Conservation (phyloP, 441 rosid genomes). For the Gossypium gossypioides region DNA sequence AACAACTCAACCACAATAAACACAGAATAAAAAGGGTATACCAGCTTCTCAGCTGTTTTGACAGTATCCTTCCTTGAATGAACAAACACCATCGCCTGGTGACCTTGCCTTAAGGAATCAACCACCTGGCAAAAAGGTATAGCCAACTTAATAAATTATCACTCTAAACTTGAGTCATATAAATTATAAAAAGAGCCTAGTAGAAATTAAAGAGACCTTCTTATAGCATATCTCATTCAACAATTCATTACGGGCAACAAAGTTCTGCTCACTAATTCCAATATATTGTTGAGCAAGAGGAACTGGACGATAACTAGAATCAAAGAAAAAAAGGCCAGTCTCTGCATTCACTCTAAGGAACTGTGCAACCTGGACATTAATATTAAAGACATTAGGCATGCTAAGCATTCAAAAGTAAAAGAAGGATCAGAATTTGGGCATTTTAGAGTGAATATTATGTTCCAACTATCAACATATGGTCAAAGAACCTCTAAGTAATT, state of each 20-base stretch:
- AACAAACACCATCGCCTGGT: constrained; percentile 96
- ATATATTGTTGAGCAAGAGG: constrained; percentile 97
- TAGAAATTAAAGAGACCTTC: constrained; percentile 46
- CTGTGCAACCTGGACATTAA: constrained; percentile 73
- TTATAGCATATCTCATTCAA: constrained; percentile 87
- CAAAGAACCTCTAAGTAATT: constrained; percentile 74
- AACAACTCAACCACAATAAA: constrained; percentile 15
- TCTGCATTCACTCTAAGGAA: constrained; percentile 90
- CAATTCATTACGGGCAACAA: constrained; percentile 70
- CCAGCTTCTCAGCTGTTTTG: constrained; percentile 91
- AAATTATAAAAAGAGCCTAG: constrained; percentile 12
- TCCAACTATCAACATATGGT: neutral
- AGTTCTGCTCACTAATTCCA: constrained; percentile 92
- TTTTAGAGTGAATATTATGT: neutral
- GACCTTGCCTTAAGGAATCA: constrained; percentile 83
- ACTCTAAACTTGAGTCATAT: constrained; percentile 16
- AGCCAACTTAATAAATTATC: constrained; percentile 21
- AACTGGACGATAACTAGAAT: constrained; percentile 96
- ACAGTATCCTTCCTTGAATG: constrained; percentile 96
- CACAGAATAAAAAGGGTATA: constrained; percentile 20
- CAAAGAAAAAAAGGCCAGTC: constrained; percentile 89
- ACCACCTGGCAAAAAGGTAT: constrained; percentile 47
- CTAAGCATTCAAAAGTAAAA: neutral
- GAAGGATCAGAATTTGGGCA: neutral
- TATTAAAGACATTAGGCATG: constrained; percentile 14